Percentiles rank a stretch among this genome's conserved stretches.
phyloP scores from a whole-genome alignment of 768 basidiomycete genomes.

The Leucosporidium creatinivorum region DNA sequence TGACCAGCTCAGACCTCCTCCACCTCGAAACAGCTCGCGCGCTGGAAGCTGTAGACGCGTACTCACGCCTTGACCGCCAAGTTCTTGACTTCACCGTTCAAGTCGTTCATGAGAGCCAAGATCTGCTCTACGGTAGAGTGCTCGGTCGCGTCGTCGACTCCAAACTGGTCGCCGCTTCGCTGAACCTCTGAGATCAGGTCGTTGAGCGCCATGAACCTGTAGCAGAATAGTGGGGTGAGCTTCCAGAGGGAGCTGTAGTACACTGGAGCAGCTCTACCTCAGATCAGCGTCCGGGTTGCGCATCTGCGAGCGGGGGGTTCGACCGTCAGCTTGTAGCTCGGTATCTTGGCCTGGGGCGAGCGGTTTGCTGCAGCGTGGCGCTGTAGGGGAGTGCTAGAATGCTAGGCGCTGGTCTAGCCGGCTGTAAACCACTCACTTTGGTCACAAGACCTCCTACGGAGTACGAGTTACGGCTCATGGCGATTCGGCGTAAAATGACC shows the following conservation, averaged over 20 bases:
- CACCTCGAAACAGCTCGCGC: neutral
- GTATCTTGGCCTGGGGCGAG: too few relatives aligned
- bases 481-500: too few relatives aligned
- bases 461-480: too few relatives aligned
- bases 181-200: conserved; percentile 82
- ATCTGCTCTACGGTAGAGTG: conserved; percentile 76
- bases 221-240: neutral
- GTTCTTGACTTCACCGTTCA: conserved; percentile 97
- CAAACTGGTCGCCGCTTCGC: conserved; percentile 62
- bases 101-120: conserved; percentile 78
- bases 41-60: neutral
- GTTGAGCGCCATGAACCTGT: conserved; percentile 76
- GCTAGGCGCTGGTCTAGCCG: too few relatives aligned
- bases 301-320: conserved; percentile 7
- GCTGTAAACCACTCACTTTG: neutral
- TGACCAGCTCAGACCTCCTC: neutral
- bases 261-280: neutral
- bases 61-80: conserved; percentile 87
- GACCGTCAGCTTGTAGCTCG: neutral
- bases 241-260: neutral
- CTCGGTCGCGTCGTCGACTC: conserved; percentile 79
- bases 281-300: conserved; percentile 34
- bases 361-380: too few relatives aligned
- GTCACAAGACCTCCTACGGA: neutral
- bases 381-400: too few relatives aligned